Evolutionary conservation across 2,329 filamentous ascomycete genomes (phyloP).

Genomic region (Gaeumannomyces tritici): DNA sequence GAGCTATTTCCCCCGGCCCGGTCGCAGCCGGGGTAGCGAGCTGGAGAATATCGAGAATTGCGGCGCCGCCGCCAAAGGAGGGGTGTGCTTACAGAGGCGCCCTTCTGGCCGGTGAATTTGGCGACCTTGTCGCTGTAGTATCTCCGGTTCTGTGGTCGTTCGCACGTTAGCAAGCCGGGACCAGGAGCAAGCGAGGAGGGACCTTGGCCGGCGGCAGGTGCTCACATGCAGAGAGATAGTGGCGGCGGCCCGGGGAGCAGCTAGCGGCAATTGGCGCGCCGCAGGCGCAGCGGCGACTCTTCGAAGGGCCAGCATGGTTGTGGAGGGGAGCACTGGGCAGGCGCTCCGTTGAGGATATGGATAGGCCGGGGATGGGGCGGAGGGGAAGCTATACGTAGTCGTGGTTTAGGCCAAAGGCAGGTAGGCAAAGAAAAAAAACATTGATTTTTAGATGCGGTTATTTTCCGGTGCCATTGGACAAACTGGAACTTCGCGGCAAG

Average conservation of each 20-base stretch:
- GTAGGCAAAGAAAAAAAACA: background rate
- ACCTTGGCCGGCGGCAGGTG: background rate
- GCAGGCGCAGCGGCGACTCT: slow-evolving; percentile 60
- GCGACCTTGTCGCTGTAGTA: slow-evolving; percentile 72
- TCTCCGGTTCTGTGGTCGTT: slow-evolving; percentile 35
- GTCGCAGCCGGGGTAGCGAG: background rate
- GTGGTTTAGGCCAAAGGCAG: background rate
- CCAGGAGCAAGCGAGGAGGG: background rate
- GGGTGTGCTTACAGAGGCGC: slow-evolving; percentile 61
- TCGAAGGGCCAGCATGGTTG: slow-evolving; percentile 73
- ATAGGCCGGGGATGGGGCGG: no score
- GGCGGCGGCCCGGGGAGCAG: slow-evolving; percentile 47
- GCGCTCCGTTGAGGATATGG: background rate
- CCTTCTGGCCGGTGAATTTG: slow-evolving; percentile 88
- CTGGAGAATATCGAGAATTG: background rate
- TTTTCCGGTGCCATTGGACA: background rate
- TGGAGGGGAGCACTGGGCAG: slow-evolving; percentile 20
- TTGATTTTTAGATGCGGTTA: background rate
- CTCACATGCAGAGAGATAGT: slow-evolving; percentile 48
- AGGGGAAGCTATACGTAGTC: background rate
- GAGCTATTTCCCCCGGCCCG: slow-evolving; percentile 29
- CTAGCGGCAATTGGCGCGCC: slow-evolving; percentile 69
- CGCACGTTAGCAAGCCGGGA: slow-evolving; percentile 1
- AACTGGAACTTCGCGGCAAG: background rate
- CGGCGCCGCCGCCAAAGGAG: background rate